Evolutionary conservation across 768 basidiomycete species (phyloP), one percentile per base, ranked within the genome.

Genomic region (Trametes cinnabarina): DNA sequence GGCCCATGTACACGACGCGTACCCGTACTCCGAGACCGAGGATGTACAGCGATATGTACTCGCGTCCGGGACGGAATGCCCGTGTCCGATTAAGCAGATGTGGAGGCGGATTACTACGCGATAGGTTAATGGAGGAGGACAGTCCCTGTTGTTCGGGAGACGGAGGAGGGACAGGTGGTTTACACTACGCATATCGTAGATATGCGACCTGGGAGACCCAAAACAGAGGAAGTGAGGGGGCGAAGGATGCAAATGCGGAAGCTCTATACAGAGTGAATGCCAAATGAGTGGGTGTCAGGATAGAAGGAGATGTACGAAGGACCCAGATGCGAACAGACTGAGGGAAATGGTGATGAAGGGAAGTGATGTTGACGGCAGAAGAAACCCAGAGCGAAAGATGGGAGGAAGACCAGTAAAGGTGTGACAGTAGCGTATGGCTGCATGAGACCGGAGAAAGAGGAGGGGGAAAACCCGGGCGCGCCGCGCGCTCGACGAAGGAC

Each of bases 401-500:
- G 19, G 26, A 20, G 14, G 10, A 35, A 34, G 19, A 26, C 37
- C 23, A 55, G 25, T 55, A 55, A 55, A 55, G 19, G 35, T 44
- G 50, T 51, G 49, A 25, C 42, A 30, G 49, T 58, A 58, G 42
- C n/a, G 44, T 58, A 58, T 35, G 44, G 40, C 23, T 47, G 32
- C 44, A 51, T 34, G 55, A 40, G 41, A 46, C 57, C 50, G 35
- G 35, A 46, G n/a, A 5, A 25, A 46, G n/a, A 5, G n/a, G 14
- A 40, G 43, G 50, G 48, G 51, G 28, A n/a, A 42, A 30, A 19
- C n/a, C 26, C 19, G 44, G 42, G 14, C 25, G 53, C 25, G 44
- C 41, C 37, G 25, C 44, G 46, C 34, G 32, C 53, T 23, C 20
- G 52, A 22, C 44, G 10, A 10, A 19, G 30, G 32, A 39, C 7